Evolutionary conservation across 2,329 filamentous ascomycete species (phyloP).

Genomic region (Fusarium zealandicum): DNA sequence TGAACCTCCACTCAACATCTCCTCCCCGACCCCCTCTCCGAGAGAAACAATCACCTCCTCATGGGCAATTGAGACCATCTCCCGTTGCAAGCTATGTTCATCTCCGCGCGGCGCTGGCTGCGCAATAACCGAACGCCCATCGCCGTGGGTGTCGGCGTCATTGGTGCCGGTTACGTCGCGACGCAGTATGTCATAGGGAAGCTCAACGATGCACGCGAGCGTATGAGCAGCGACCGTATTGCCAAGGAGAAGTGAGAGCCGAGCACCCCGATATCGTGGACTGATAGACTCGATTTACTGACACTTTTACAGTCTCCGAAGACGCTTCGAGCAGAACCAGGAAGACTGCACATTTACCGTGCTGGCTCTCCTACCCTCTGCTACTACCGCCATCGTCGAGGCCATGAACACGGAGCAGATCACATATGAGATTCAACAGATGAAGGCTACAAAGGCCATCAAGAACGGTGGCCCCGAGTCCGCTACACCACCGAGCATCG

Average conservation of each 20-base stretch:
- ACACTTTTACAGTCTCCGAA: constrained; percentile 71
- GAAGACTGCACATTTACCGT: constrained; percentile 99
- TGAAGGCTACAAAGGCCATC: constrained; percentile 74
- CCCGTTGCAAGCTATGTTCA: constrained; percentile 58
- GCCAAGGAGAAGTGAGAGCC: constrained; percentile 88
- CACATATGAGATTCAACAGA: constrained; percentile 91
- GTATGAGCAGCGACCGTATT: constrained; percentile 95
- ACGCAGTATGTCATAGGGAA: constrained; percentile 93
- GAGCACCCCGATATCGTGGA: background rate
- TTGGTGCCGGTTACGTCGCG: constrained; percentile 89
- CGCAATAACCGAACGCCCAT: constrained; percentile 89
- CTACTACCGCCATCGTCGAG: constrained; percentile 86
- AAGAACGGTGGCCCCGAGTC: constrained; percentile 63
- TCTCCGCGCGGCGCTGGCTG: constrained; percentile 86
- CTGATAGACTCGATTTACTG: background rate
- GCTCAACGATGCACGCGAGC: constrained; percentile 91
- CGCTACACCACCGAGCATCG: constrained; percentile 65
- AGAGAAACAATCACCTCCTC: background rate
- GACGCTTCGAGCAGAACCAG: constrained; percentile 98
- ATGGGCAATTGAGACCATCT: constrained; percentile 31
- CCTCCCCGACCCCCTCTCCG: background rate
- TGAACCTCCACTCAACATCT: no score
- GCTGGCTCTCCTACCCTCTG: constrained; percentile 90
- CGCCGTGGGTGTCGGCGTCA: constrained; percentile 83
- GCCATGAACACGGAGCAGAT: constrained; percentile 91